Evolutionary conservation across 257 asterid species (phyloP).

Genomic region (Solanum stenotomum): DNA sequence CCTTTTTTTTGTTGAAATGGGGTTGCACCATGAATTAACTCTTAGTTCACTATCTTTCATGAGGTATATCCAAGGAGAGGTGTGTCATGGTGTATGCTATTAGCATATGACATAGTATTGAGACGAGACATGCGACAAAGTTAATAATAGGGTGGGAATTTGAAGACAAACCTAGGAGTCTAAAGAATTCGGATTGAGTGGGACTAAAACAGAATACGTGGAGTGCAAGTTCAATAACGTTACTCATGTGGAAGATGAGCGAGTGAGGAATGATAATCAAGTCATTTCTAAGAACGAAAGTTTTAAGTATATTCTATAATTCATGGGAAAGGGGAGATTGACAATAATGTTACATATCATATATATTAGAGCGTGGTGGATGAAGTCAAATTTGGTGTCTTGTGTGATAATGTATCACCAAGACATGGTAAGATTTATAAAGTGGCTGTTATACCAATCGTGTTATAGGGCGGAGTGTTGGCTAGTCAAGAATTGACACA

Average conservation of each 20-base stretch:
- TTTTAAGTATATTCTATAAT: background rate
- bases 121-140: background rate
- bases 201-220: background rate
- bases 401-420: background rate
- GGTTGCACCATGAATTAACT: background rate
- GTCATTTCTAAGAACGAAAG: background rate
- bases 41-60: background rate
- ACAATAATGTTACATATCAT: no score
- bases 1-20: background rate
- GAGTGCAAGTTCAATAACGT: background rate
- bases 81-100: no score
- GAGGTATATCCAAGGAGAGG: no score
- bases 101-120: background rate
- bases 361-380: background rate
- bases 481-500: background rate
- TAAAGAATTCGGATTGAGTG: background rate
- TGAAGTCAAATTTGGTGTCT: background rate
- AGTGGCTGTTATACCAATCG: background rate
- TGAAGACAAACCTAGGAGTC: background rate
- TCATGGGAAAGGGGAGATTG: no score
- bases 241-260: background rate
- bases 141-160: background rate
- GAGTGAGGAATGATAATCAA: background rate
- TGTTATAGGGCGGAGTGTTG: background rate
- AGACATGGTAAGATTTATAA: background rate